Conservation (phyloP, 2,329 filamentous ascomycete genomes). For the Monilinia vaccinii-corymbosi region DNA sequence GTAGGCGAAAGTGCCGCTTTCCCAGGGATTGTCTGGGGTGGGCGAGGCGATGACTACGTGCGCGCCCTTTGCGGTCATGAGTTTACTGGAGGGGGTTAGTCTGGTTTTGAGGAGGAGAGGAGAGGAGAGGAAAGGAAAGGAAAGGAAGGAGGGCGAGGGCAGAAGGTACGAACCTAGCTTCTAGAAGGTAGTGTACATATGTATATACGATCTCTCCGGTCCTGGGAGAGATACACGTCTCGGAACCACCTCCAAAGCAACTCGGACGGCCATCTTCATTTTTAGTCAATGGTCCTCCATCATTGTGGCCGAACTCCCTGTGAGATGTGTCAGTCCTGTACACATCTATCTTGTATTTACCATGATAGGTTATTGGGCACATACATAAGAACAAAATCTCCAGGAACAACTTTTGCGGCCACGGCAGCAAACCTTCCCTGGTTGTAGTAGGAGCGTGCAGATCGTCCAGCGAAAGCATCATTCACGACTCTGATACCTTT, state of each 20-base stretch:
- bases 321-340: neutral
- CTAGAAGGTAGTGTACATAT: conserved; percentile 23
- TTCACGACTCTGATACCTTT: conserved; percentile 44
- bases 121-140: neutral
- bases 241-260: conserved; percentile 38
- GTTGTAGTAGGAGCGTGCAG: conserved; percentile 55
- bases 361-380: neutral
- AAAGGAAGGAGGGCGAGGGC: neutral
- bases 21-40: conserved; percentile 57
- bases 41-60: conserved; percentile 49
- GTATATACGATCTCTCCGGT: conserved; percentile 39
- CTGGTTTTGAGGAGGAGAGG: neutral
- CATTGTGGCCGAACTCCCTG: conserved; percentile 54
- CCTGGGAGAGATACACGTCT: conserved; percentile 34
- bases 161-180: neutral
- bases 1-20: conserved; percentile 41
- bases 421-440: conserved; percentile 56
- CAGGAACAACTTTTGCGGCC: conserved; percentile 32
- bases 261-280: conserved; percentile 53
- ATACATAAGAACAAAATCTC: conserved; percentile 42
- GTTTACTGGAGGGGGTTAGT: conserved; percentile 17
- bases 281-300: conserved; percentile 44
- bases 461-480: conserved; percentile 56
- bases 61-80: conserved; percentile 43
- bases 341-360: no score